A percentile compares a stretch with the other conserved stretches of the same genome.
phyloP scores from a whole-genome alignment of 139 green algal species.

The Microglena sp. region DNA sequence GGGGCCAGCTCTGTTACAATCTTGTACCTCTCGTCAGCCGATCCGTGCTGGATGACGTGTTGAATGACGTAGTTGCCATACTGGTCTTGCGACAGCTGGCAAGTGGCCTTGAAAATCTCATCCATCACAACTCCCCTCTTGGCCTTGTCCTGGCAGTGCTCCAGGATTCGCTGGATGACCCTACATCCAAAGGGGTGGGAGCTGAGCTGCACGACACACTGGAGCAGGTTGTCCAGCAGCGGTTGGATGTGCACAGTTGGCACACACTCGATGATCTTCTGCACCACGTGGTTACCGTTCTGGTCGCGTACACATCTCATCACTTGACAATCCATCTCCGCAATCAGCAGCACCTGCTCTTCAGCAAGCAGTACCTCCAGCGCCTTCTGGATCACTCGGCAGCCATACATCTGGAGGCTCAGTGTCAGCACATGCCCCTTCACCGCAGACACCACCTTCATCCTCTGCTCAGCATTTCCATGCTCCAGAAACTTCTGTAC shows the following conservation, averaged over 20 bases:
- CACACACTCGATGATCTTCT: constrained; percentile 86
- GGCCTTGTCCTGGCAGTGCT: constrained; percentile 58
- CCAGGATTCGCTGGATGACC: constrained; percentile 88
- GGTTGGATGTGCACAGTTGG: constrained; percentile 43
- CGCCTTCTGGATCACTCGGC: constrained; percentile 86
- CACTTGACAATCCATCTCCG: constrained; percentile 50
- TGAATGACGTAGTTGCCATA: constrained; percentile 93
- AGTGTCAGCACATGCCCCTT: constrained; percentile 44
- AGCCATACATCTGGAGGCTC: constrained; percentile 85
- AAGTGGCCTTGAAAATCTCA: constrained; percentile 25
- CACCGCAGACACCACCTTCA: constrained; percentile 2
- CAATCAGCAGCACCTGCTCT: constrained; percentile 14
- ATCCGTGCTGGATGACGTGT: constrained; percentile 39
- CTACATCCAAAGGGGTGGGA: constrained; percentile 87
- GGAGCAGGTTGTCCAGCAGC: constrained; percentile 60
- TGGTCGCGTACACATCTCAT: constrained; percentile 80
- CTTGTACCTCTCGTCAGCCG: constrained; percentile 7
- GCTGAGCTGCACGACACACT: constrained; percentile 59
- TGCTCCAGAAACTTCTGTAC: constrained; percentile 81
- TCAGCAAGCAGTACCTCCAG: constrained; percentile 41
- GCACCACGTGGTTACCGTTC: constrained; percentile 96
- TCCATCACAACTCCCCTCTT: constrained; percentile 10
- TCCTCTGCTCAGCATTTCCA: constrained; percentile 15
- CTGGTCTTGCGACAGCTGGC: constrained; percentile 60
- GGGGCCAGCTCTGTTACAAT: constrained; percentile 47